A percentile compares a stretch with the other conserved stretches of the same genome.
Evolutionary conservation across 495 filamentous ascomycete genomes (phyloP).

Genomic region (Neurospora sp.): DNA sequence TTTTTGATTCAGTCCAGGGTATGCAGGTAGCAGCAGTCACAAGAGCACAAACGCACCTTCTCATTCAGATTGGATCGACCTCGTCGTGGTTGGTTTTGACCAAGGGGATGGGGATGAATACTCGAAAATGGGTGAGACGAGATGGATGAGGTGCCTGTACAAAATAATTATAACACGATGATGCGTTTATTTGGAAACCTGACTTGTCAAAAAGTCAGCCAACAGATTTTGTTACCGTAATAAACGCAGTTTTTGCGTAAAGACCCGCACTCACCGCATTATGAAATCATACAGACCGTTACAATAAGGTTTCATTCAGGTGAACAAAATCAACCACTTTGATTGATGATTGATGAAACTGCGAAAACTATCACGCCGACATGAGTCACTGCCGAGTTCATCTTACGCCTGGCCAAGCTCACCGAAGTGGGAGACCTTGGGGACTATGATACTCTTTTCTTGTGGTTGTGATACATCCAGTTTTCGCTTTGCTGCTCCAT

Average conservation of each 20-base stretch:
- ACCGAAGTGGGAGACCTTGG: neutral
- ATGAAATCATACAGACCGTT: neutral
- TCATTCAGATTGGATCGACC: neutral
- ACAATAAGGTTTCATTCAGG: neutral
- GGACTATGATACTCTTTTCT: neutral
- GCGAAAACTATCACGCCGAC: neutral
- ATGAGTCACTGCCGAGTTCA: neutral
- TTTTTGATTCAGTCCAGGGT: neutral
- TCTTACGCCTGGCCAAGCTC: neutral
- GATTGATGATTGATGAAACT: neutral
- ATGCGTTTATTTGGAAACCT: neutral
- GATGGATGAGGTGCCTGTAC: neutral
- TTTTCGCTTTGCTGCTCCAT: neutral
- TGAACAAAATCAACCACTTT: neutral
- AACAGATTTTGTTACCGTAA: neutral
- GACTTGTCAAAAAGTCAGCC: neutral
- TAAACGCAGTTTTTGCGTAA: neutral
- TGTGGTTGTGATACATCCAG: neutral
- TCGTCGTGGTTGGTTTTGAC: neutral
- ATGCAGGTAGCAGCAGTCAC: neutral
- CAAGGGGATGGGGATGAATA: neutral
- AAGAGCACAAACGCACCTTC: neutral
- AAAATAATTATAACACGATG: neutral
- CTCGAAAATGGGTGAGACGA: neutral
- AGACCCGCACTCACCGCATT: neutral